A percentile compares a stretch with the other conserved stretches of the same genome.
phyloP scores from a whole-genome alignment of 352 stramenopile species.

The Plasmopara muralis region DNA sequence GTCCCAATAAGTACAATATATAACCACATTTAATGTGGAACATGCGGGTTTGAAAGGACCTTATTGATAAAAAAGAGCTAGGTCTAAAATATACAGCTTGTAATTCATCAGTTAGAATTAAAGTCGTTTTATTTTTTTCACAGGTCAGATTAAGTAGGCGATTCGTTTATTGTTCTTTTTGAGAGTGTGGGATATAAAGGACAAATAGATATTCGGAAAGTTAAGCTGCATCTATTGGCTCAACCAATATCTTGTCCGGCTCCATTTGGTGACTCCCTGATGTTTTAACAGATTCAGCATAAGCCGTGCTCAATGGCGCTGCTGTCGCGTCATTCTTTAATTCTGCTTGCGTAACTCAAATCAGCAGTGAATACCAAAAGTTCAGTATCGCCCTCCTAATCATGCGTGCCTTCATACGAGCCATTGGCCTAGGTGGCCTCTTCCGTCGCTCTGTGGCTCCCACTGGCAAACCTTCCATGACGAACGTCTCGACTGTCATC shows the following conservation, averaged over 20 bases:
- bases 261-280: background rate
- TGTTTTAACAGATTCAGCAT: background rate
- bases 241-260: background rate
- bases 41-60: too few species aligned
- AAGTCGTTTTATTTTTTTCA: too few species aligned
- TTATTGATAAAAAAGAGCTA: too few species aligned
- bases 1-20: too few species aligned
- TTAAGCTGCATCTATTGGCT: background rate
- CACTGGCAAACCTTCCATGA: constrained; percentile 1
- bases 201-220: background rate
- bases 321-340: constrained; percentile 25
- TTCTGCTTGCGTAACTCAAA: constrained; percentile 19
- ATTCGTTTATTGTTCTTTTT: too few species aligned
- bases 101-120: too few species aligned
- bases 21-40: too few species aligned
- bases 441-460: constrained; percentile 26
- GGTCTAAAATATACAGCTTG: too few species aligned
- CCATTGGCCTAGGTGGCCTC: constrained; percentile 52
- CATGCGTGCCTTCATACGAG: constrained; percentile 67
- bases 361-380: constrained; percentile 11
- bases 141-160: too few species aligned
- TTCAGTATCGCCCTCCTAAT: constrained; percentile 6
- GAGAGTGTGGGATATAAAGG: too few species aligned
- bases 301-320: background rate
- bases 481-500: constrained; percentile 15